Conservation (phyloP, 2,329 filamentous ascomycete species). For the Byssochlamys sp. region DNA sequence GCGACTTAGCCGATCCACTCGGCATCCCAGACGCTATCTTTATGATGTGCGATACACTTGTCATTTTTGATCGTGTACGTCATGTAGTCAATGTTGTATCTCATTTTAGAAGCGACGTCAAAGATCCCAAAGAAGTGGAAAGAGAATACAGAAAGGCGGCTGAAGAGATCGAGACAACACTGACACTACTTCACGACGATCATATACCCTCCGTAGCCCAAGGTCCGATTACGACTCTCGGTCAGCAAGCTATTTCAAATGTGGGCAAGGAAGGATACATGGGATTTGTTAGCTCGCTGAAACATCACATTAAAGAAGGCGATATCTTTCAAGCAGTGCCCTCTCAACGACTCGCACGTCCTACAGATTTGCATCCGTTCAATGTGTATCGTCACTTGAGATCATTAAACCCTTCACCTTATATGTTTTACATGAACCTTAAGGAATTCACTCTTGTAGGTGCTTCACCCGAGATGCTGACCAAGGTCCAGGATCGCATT, state of each 20-base stretch:
- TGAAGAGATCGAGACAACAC: constrained; percentile 50
- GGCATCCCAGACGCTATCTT: constrained; percentile 88
- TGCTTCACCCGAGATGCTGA: constrained; percentile 85
- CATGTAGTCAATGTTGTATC: too few species aligned
- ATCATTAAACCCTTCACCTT: constrained; percentile 94
- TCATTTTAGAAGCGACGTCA: too few species aligned
- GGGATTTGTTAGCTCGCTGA: constrained; percentile 71
- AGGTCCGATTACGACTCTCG: constrained; percentile 58
- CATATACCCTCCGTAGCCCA: constrained; percentile 77
- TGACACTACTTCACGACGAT: constrained; percentile 61
- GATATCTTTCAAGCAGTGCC: constrained; percentile 98
- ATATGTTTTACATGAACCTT: constrained; percentile 92
- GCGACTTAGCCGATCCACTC: constrained; percentile 78
- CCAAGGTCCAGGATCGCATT: constrained; percentile 75
- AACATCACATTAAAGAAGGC: constrained; percentile 79
- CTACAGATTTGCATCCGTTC: constrained; percentile 86
- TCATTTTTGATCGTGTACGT: constrained; percentile 93
- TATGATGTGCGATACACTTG: constrained; percentile 90
- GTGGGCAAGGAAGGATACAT: constrained; percentile 84
- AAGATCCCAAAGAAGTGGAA: too few species aligned
- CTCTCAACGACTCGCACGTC: constrained; percentile 81
- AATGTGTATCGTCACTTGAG: constrained; percentile 94
- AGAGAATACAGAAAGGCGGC: too few species aligned
- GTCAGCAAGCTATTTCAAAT: constrained; percentile 80
- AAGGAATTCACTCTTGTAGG: constrained; percentile 88